Base-by-base conservation (phyloP, 2,329 filamentous ascomycete species). In the Scopulariopsis brevicaulis region DNA sequence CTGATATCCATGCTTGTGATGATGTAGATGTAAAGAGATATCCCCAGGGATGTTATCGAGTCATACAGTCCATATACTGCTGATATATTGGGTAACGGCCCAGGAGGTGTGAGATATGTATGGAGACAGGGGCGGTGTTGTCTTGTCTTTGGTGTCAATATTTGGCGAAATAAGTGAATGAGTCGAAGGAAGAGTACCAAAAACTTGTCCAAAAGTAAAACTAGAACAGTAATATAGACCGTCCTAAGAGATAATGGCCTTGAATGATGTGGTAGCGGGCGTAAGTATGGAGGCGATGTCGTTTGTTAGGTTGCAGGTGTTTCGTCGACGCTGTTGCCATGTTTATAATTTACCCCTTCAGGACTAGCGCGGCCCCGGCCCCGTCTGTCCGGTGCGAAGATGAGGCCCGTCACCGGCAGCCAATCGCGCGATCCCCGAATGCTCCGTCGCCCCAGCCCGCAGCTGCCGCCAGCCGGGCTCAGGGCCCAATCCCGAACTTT, bases 1-100 rank as follows among this genome's bases (percentile, higher is more conserved):
- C 46, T 57, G 55, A 50, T 48, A 50, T 46, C 50, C 55, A 57
- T 57, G n/a, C 48, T 57, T 18, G 55, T 22, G 55, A 55, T 28
- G 34, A 22, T 20, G 53, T 7, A 3, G 34, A 22, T 22, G 32
- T 15, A 5, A 53, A 53, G 32, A 37, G 22, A 22, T 12, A 54
- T 54, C 14, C 32, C 37, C 14, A 10, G 35, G 24, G 18, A 28
- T 8, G 24, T 53, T 53, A 53, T 34, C 18, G 25, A 28, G 24
- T 24, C 51, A 53, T 53, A 24, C 20, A 14, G 46, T 50, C 46
- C 46, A 24, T 11, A 50, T 20, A 24, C 46, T 50, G 22, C 22
- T 50, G 46, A 24, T 24, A 50, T 20, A 50, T 50, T 7, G 22
- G 12, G 11, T 22, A 22, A 22, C 20, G 46, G 4, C 46, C 46